Evolutionary conservation across 768 basidiomycete species (phyloP), one percentile per base, ranked within the genome.

Genomic region (Mycena filopes): DNA sequence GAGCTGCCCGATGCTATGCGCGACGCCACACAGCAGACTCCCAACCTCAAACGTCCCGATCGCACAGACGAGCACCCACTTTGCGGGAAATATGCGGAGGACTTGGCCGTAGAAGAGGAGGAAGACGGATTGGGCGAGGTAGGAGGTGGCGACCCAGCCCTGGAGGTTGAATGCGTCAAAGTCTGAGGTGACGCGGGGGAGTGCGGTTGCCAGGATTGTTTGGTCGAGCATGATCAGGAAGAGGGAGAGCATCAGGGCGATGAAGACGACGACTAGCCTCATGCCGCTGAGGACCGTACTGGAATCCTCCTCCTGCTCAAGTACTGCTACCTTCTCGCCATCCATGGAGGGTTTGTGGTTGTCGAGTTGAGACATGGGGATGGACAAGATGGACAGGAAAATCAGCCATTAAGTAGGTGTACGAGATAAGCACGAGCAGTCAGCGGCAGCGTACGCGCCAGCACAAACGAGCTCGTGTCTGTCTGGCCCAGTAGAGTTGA

Each of bases 21-120:
- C 66, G 16, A 76, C 72, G 26, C 79, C 83, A 67, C 81, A 83
- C 41, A 82, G 65, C 20, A 79, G 65, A 5, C 75, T 78, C 3
- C 84, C 84, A 25, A 82, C 63, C 62, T 85, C 84, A 66, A 84
- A 84, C 60, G 83, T 68, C 20, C 23, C 13, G 25, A 64, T 58
- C 3, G 47, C 15, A 4, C 55, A 40, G 31, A 64, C 15, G 28
- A 69, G 65, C 21, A 76, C 73, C 41, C 69, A 57, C 26, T 64
- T 58, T 16, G 55, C 47, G 38, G 63, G 56, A 38, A 49, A 63
- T 20, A 63, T 50, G 20, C 54, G 55, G 4, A 63, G 45, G 16
- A 63, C 21, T 25, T 64, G 63, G 36, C 63, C 63, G 41, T 58
- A 64, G 55, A 64, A 64, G 6, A 64, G 63, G 26, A 64, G 38